Evolutionary conservation across 306 rosid species (phyloP), one percentile per base, ranked within the genome.

Genomic region (Rosa multiflora): DNA sequence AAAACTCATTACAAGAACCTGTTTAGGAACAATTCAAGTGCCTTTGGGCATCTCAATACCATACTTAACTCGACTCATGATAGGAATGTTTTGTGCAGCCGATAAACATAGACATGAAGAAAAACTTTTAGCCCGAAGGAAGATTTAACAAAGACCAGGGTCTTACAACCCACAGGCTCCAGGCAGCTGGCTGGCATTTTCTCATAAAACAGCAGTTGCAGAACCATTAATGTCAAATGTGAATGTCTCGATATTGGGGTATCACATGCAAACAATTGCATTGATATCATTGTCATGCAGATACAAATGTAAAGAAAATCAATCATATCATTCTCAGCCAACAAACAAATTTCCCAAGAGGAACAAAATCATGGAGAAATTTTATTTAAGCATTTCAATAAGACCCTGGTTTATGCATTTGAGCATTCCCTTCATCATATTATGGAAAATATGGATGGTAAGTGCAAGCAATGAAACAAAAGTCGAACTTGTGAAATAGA

Each of bases 1-100:
- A 73, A 44, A 76, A 81, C 75, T 79, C 59, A 47, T 85, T n/a
- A 75, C 17, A n/a, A 58, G n/a, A 58, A 21, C 14, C 14, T 58
- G 64, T 21, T 21, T n/a, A 21, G 64, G 35, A 58, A 58, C 4
- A 17, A 79, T 32, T 12, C 7, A 10, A 10, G 17, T 20, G 40
- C 23, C 39, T 9, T 49, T 51, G 37, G 59, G 73, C 21, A 67
- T 44, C 46, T 69, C 10, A 64, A 20, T 10, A 67, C 15, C 8
- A 66, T 37, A 15, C n/a, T 63, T 8, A 42, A 62, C 46, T 43
- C 18, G 43, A 29, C 49, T 17, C 56, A 15, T 46, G 62, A 46
- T 9, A 12, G 10, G 14, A 58, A 63, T 3, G 4, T 40, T 20
- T 55, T 21, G n/a, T 76, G 35, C 47, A 53, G 47, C 72, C 17